Conservation (phyloP, 2,329 filamentous ascomycete genomes). For the Epichloe baconii region DNA sequence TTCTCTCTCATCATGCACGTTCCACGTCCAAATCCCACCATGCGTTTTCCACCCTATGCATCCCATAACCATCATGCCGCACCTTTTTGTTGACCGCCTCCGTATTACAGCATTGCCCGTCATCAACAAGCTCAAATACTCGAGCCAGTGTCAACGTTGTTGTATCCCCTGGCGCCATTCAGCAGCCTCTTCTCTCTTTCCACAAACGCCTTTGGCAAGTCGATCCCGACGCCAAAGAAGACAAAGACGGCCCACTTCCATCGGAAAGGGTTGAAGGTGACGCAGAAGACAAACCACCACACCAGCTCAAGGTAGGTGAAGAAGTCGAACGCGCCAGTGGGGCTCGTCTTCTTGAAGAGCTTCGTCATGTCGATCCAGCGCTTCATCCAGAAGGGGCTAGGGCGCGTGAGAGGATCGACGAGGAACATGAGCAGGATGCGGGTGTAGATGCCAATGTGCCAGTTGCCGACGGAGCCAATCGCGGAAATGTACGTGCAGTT, state of each 20-base stretch:
- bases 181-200: constrained; percentile 49
- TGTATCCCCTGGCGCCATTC: constrained; percentile 31
- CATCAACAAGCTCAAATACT: constrained; percentile 8
- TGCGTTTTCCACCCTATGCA: no score
- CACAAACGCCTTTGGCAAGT: constrained; percentile 53
- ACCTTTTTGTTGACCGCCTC: not conserved
- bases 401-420: constrained; percentile 62
- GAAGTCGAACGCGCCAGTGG: constrained; percentile 72
- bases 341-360: constrained; percentile 53
- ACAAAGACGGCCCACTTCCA: constrained; percentile 88
- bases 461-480: constrained; percentile 74
- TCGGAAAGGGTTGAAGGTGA: constrained; percentile 68
- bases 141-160: constrained; percentile 8
- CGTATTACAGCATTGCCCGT: not conserved
- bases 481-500: constrained; percentile 73
- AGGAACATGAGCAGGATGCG: constrained; percentile 79
- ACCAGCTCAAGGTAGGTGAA: constrained; percentile 77
- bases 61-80: no score
- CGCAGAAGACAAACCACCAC: constrained; percentile 75
- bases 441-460: constrained; percentile 84
- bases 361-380: constrained; percentile 78
- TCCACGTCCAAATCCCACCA: no score
- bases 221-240: constrained; percentile 58
- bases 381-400: constrained; percentile 62
- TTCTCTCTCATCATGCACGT: no score